phyloP scores from a whole-genome alignment of 306 rosid genomes.

The Prunus kanzakura region DNA sequence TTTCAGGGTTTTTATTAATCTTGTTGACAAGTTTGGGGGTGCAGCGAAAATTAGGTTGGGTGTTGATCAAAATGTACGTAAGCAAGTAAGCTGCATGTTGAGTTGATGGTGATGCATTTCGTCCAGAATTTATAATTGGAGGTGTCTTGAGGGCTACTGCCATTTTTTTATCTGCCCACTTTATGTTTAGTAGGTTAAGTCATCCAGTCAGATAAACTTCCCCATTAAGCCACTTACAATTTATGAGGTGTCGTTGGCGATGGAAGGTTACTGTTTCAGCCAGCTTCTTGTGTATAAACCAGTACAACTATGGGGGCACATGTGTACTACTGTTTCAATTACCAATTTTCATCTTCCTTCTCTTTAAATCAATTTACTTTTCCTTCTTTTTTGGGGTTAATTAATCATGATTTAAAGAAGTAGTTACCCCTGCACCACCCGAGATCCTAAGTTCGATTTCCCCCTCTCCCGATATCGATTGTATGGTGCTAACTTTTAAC shows the following conservation, averaged over 20 bases:
- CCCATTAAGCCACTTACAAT: neutral
- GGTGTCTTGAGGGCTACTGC: neutral
- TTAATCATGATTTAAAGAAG: no score
- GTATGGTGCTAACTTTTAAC: neutral
- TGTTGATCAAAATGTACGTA: constrained; percentile 52
- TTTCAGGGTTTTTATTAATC: neutral
- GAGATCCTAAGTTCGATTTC: no score
- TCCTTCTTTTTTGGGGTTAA: neutral
- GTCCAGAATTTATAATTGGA: neutral
- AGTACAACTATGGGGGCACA: neutral
- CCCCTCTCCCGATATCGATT: neutral
- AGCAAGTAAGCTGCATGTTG: neutral
- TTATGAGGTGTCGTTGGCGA: neutral
- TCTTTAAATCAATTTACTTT: neutral
- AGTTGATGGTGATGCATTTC: neutral
- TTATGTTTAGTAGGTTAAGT: neutral
- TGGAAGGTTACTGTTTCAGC: neutral
- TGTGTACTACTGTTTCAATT: neutral
- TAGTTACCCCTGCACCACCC: no score
- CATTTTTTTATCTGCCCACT: neutral
- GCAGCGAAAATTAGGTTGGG: constrained; percentile 53
- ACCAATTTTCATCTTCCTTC: neutral
- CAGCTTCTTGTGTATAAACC: neutral
- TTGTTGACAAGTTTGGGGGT: neutral
- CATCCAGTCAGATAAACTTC: neutral